These are phyloP conservation scores for Fusarium pilosicola DNA, from an alignment of 2,329 filamentous ascomycete species.

Conservation along the genomic window DNA sequence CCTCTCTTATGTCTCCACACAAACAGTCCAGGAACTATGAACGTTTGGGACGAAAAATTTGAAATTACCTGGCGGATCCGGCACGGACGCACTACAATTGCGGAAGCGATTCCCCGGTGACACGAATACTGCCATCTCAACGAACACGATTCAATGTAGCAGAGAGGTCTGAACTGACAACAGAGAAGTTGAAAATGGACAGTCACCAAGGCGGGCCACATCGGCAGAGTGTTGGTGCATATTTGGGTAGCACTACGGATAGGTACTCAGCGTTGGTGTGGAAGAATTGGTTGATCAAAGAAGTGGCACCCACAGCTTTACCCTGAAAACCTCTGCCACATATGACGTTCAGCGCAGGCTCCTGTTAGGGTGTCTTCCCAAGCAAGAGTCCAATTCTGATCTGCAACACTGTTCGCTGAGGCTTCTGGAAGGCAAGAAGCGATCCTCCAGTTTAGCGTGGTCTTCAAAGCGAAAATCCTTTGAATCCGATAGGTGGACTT, in stretches of 20 bases:
- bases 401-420: constrained; percentile 36
- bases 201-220: constrained; percentile 31
- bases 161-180: constrained; percentile 18
- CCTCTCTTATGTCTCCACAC: constrained; percentile 35
- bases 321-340: not conserved
- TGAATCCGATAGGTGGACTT: constrained; percentile 44
- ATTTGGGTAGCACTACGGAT: not conserved
- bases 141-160: constrained; percentile 21
- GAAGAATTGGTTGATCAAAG: not conserved
- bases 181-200: constrained; percentile 33
- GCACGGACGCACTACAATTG: constrained; percentile 36
- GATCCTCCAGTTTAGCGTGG: constrained; percentile 20
- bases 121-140: constrained; percentile 38
- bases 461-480: constrained; percentile 2
- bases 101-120: constrained; percentile 49
- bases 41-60: constrained; percentile 40
- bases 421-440: constrained; percentile 42
- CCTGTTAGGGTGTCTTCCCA: not conserved
- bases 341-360: constrained; percentile 8
- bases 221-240: constrained; percentile 31
- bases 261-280: not conserved
- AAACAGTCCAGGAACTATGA: constrained; percentile 35
- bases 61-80: constrained; percentile 45
- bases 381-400: constrained; percentile 22
- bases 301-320: not conserved